Base-by-base conservation (phyloP, 148 eudicot genomes). In the Silene latifolia region DNA sequence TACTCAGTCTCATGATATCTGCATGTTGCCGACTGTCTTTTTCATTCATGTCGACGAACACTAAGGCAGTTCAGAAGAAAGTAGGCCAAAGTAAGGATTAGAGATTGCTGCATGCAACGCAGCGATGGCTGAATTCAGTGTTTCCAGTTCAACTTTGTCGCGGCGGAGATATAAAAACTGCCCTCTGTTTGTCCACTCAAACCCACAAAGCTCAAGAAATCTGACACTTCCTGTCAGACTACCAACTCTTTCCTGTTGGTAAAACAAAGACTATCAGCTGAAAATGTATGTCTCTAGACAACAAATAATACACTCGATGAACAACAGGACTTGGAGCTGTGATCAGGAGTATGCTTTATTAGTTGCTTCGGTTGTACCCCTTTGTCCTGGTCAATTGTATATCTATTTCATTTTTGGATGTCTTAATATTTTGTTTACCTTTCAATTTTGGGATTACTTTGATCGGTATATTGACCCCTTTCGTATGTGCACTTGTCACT, bases 141-240 rank as follows among this genome's bases (percentile, higher is more conserved):
- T 65, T 20, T 51, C 83, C 79, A 69, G 54, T 80, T 91, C 89
- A 63, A 91, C 80, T 74, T 83, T 93, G 27, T 87, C 87, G 35
- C 85, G 77, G 7, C 88, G 86, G 35, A 93, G 85, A 59, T 82
- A 75, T 78, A 93, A 72, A 79, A 89, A 89, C 63, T 86, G 80
- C 46, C 81, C 88, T 20, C 62, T 81, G 12, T 82, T 84, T 4
- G 56, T 80, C 82, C 53, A 87, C 80, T 93, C 88, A 79, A 93
- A 93, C 65, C 98, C 98, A 70, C 98, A 91, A 2, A 89, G 86
- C 74, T 93, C 95, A 57, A 93, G 95, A 84, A 91, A 91, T 75
- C 80, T 72, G 39, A 85, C 42, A 18, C 87, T 93, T 80, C 86
- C 91, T 63, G 78, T 77, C 71, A 89, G 82, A 64, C 71, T 82